Evolutionary conservation across 169 alveolate genomes (phyloP).

Genomic region (Babesia microti): DNA sequence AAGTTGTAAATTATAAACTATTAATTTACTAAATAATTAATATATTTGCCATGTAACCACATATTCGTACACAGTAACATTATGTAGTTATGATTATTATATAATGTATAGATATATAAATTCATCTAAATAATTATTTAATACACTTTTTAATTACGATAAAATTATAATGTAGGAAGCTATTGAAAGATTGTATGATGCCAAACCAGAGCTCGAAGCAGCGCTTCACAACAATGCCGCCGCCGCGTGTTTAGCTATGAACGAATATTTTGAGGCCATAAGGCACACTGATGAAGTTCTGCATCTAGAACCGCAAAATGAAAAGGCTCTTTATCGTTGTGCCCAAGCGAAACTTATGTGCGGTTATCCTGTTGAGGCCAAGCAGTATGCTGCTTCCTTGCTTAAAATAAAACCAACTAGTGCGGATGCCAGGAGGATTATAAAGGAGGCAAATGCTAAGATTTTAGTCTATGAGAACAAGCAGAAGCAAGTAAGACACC

Average conservation of each 20-base stretch:
- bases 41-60: no score
- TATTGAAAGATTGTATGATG: conserved; percentile 3
- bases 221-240: conserved; percentile 27
- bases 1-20: no score
- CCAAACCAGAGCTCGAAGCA: conserved; percentile 16
- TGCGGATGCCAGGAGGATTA: conserved; percentile 24
- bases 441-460: conserved; percentile 12
- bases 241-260: conserved; percentile 22
- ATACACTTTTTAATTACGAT: conserved; percentile 3
- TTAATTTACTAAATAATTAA: no score
- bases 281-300: conserved; percentile 28
- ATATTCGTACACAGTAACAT: no score
- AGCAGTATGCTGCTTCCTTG: conserved; percentile 19
- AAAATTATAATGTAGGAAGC: conserved; percentile 21
- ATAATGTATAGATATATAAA: no score
- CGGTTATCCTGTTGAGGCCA: conserved; percentile 42
- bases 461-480: conserved; percentile 3
- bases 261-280: conserved; percentile 18
- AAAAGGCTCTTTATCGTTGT: conserved; percentile 39
- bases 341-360: conserved; percentile 29
- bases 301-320: conserved; percentile 14
- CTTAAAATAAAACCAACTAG: conserved; percentile 11
- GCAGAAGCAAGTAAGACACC: conserved; percentile 26
- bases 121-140: not conserved
- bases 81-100: no score